Evolutionary conservation across 2,329 filamentous ascomycete species (phyloP), one percentile per base, ranked within the genome.

Genomic region (Alternaria gansuensis): DNA sequence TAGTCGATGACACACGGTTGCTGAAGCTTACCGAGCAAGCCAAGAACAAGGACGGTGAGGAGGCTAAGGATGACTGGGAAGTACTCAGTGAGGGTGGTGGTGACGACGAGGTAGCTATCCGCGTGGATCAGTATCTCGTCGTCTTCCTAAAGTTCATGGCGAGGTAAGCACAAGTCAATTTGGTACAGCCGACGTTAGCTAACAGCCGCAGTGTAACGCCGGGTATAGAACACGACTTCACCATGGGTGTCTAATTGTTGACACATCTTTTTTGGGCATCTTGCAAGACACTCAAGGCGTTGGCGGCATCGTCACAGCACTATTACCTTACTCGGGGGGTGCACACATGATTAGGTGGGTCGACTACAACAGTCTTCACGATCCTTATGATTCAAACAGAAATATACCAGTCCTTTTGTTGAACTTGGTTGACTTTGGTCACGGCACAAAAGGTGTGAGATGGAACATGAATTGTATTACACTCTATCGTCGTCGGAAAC

Each of bases 141-240:
- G 91, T 95, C 4, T 95, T 95, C 78, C 81, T 95, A 59, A 95
- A 95, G 85, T 91, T 90, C 74, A 83, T 83, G 81, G 82, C 82
- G 67, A 79, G 82, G 75, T 76, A 71, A 56, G 64, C 51, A 34
- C 9, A 49, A 1, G 39, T 9, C 10, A 8, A 24, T 1, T 7
- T 14, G n/a, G 23, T 10, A 8, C 14, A 2, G 23, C 1, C 86
- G 84, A 92, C 92, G 40, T 4, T 36, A 31, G 54, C 72, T 77
- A 70, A 76, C 78, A 91, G 92, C 82, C 21, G 34, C 88, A 95
- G 76, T 70, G 95, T 99, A 43, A 98, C 94, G 14, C 95, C 95
- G 5, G 93, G 93, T 46, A 98, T 99, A 78, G 94, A 98, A 80
- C 92, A 97, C 78, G 94, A 98, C 77, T 97, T 96, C 77, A 98